Evolutionary conservation across 1,284 basidiomycete species (phyloP).

Genomic region (Mycosarcoma mackinlayi): DNA sequence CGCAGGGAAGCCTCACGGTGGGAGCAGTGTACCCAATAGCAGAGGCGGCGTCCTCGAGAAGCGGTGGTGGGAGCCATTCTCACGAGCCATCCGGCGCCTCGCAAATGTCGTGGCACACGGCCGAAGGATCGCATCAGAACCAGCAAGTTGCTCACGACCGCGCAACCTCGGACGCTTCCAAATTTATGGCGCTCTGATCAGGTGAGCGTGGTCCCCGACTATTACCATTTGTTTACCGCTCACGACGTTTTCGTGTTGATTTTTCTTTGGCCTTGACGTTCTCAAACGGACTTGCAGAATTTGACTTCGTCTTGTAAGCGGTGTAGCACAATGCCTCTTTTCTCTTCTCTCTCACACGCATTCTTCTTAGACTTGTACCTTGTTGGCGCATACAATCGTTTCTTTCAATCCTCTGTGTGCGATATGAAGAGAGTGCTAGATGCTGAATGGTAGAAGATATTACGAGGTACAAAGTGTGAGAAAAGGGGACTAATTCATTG

Average conservation of each 20-base stretch:
- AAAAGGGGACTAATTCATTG: too few species aligned
- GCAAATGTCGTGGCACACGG: constrained; percentile 40
- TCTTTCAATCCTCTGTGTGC: too few species aligned
- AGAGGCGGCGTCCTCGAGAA: not conserved
- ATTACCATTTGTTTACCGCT: constrained; percentile 9
- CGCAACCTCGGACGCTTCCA: constrained; percentile 19
- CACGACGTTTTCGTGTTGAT: not conserved
- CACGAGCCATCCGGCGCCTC: constrained; percentile 39
- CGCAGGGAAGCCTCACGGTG: constrained; percentile 16
- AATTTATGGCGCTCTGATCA: constrained; percentile 19
- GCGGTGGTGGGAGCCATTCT: constrained; percentile 20
- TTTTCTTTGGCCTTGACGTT: not conserved
- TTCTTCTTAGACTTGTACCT: too few species aligned
- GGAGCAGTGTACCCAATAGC: not conserved
- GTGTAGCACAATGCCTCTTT: too few species aligned
- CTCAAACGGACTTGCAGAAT: not conserved
- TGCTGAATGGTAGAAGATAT: too few species aligned
- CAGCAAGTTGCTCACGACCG: constrained; percentile 17
- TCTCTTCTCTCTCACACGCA: not conserved
- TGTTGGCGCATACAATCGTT: too few species aligned
- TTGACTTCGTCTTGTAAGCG: not conserved
- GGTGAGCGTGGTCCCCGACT: too few species aligned
- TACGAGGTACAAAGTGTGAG: too few species aligned
- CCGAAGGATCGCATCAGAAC: constrained; percentile 6
- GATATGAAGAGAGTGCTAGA: too few species aligned